Base-by-base conservation (phyloP, 331 rosid species). In the Erythrophleum ivorense region DNA sequence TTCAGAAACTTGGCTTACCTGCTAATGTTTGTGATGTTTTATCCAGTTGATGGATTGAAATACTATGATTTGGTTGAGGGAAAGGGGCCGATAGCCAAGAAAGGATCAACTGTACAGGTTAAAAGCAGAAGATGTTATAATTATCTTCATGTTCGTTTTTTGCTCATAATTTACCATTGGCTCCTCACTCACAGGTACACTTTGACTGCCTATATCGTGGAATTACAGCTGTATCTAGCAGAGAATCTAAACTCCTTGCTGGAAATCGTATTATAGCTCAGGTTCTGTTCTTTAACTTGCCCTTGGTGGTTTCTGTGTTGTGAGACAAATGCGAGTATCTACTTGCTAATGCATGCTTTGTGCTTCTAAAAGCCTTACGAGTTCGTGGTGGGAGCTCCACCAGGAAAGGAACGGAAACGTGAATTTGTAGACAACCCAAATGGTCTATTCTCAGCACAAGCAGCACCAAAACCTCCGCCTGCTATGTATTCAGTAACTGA, bases 401-500 rank as follows among this genome's bases (percentile, higher is more conserved):
- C 99, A 0, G 99, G 99, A 58, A 95, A 92, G 87, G 99, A 95
- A 84, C 87, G 99, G 90, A 95, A 93, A 82, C 93, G 98, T 16
- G 98, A 93, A 7, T 92, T 88, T 83, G 98, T 88, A 13, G 98
- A 95, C 84, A 95, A 91, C 54, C 97, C 98, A 29, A 95, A 95
- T 82, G 98, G 98, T 77, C 81, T 95, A 40, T 93, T 95, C 87
- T 95, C 98, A 19, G 98, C 98, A 76, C 99, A 95, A 88, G 99
- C 99, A 57, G 88, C 98, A 60, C 99, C 99, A 10, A 95, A 91
- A 87, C 99, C 99, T 38, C 99, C 98, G 1, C 85, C 88, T 11
- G 98, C 99, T 36, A 80, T 95, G 97, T 93, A 95, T 79, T 54
- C 91, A 1, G 50, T 89, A 21, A 89, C 94, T 0, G 89, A 95